phyloP scores from a whole-genome alignment of 164 flowering plant genomes.

The Magnolia officinalis region DNA sequence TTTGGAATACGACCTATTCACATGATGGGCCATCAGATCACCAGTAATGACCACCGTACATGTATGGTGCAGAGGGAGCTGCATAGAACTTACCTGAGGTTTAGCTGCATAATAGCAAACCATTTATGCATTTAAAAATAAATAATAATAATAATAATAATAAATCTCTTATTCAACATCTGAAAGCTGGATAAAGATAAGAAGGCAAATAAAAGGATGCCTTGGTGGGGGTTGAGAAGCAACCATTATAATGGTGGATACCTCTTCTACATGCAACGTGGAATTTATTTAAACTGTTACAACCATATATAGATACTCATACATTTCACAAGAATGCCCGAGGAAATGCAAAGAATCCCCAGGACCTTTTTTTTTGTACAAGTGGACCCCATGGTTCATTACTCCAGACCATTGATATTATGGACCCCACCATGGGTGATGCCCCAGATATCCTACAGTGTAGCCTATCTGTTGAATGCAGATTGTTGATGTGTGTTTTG shows the following conservation, averaged over 20 bases:
- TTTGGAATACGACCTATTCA: too few species aligned
- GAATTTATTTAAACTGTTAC: background rate
- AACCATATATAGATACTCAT: background rate
- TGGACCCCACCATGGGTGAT: background rate
- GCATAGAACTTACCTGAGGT: background rate
- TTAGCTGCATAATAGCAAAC: background rate
- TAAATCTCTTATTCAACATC: too few species aligned
- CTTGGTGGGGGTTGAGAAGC: slow-evolving; percentile 7
- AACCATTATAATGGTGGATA: background rate
- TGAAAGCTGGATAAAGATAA: background rate
- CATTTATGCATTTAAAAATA: background rate
- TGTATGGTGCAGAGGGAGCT: too few species aligned
- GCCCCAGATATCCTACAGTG: too few species aligned
- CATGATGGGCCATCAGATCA: too few species aligned
- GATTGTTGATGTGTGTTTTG: too few species aligned
- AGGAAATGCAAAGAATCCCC: background rate
- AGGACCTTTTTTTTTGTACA: background rate
- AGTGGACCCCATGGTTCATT: background rate
- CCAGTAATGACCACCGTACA: too few species aligned
- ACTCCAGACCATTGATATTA: background rate
- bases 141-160: too few species aligned
- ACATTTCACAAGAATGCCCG: background rate
- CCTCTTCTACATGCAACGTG: background rate
- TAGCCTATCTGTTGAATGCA: too few species aligned
- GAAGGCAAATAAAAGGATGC: slow-evolving; percentile 19